Evolutionary conservation across 345 rosid species (phyloP).

Genomic region (Boechera retrofracta): DNA sequence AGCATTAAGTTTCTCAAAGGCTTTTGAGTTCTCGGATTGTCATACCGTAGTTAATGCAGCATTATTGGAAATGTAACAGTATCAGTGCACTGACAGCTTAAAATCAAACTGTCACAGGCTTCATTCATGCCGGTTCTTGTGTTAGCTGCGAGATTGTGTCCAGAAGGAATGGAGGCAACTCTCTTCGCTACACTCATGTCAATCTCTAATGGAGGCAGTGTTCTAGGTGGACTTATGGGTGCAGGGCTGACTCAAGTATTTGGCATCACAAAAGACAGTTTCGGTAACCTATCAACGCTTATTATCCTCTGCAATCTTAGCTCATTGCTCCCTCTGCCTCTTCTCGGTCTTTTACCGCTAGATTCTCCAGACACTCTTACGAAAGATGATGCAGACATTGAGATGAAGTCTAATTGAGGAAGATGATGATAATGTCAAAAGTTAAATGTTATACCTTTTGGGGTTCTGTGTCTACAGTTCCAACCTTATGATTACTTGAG

Average conservation of each 20-base stretch:
- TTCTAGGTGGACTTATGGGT: conserved; percentile 87
- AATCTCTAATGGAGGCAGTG: conserved; percentile 88
- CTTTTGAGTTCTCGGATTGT: conserved; percentile 1
- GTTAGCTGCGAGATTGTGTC: conserved; percentile 88
- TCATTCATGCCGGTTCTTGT: conserved; percentile 99
- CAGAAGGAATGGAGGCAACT: conserved; percentile 98
- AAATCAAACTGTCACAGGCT: conserved; percentile 53
- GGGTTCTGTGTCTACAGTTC: conserved; percentile 6
- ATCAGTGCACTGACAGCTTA: conserved; percentile 4
- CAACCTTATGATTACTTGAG: conserved; percentile 11
- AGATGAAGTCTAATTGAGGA: conserved; percentile 78
- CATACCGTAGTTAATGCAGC: background rate
- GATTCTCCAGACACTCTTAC: conserved; percentile 51
- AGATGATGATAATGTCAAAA: background rate
- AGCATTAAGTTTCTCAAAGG: conserved; percentile 13
- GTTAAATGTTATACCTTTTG: conserved; percentile 13
- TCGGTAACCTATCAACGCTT: conserved; percentile 66
- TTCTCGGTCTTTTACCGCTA: conserved; percentile 76
- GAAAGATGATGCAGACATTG: conserved; percentile 60
- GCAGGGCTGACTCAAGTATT: conserved; percentile 84
- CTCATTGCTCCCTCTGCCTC: conserved; percentile 94
- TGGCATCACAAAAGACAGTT: conserved; percentile 82
- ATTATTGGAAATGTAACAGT: background rate
- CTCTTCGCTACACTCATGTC: conserved; percentile 98
- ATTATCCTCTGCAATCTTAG: conserved; percentile 91